A percentile compares a stretch with the other conserved stretches of the same genome.
phyloP scores from a whole-genome alignment of 2,329 filamentous ascomycete genomes.

The Fusarium caatingaense region DNA sequence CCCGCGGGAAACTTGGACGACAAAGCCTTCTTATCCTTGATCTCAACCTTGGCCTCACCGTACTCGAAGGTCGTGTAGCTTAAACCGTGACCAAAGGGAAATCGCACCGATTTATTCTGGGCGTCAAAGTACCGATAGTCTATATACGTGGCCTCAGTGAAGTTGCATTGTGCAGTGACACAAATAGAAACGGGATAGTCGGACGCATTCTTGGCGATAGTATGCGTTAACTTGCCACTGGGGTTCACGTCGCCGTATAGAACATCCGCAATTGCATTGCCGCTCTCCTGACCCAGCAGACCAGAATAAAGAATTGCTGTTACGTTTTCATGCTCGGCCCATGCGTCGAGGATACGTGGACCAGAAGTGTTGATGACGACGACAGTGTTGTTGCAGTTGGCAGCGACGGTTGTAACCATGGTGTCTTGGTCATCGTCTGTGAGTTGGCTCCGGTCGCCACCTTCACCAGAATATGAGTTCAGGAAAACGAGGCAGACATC shows the following conservation, averaged over 20 bases:
- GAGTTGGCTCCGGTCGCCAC: conserved; percentile 72
- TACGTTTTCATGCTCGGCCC: conserved; percentile 56
- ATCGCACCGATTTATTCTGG: neutral
- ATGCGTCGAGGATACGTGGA: conserved; percentile 67
- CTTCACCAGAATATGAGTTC: conserved; percentile 76
- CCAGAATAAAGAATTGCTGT: conserved; percentile 75
- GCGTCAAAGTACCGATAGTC: neutral
- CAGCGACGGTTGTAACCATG: conserved; percentile 68
- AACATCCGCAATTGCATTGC: neutral
- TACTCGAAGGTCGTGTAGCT: neutral
- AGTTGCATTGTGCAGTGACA: neutral
- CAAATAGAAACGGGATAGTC: neutral
- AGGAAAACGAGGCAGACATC: conserved; percentile 70
- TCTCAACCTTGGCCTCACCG: neutral
- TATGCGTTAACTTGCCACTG: neutral
- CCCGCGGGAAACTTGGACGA: neutral
- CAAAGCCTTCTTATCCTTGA: neutral
- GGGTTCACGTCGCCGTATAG: neutral
- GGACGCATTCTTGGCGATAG: neutral
- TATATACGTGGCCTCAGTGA: neutral
- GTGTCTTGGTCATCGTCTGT: conserved; percentile 70
- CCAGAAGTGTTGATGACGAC: conserved; percentile 76
- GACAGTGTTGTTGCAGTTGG: conserved; percentile 57
- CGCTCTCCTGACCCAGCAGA: conserved; percentile 72
- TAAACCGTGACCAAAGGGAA: neutral